phyloP scores from a whole-genome alignment of 1,284 basidiomycete genomes.

The Boletellus deceptivus region DNA sequence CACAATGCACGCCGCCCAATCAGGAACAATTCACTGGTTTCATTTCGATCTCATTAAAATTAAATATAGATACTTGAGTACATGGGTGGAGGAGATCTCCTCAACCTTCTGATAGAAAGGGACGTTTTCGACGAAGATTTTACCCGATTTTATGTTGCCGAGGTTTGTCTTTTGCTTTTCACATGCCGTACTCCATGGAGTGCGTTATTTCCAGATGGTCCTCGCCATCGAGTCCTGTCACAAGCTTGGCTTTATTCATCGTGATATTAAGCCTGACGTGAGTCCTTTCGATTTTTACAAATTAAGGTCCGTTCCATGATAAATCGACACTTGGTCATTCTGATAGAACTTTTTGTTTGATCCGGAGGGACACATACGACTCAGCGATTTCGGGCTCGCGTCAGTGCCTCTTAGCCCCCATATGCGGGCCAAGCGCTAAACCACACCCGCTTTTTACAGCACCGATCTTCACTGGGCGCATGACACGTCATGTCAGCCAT shows the following conservation, averaged over 20 bases:
- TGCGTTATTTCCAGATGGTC: constrained; percentile 69
- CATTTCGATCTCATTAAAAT: constrained; percentile 57
- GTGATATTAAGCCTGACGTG: constrained; percentile 94
- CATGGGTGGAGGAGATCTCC: constrained; percentile 94
- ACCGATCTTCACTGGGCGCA: constrained; percentile 90
- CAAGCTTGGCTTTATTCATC: constrained; percentile 93
- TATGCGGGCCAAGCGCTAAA: constrained; percentile 21
- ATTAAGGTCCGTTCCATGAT: constrained; percentile 33
- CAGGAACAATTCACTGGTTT: constrained; percentile 33
- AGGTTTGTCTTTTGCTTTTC: constrained; percentile 50
- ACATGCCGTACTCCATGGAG: constrained; percentile 19
- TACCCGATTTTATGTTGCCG: constrained; percentile 93
- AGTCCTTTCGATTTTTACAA: constrained; percentile 36
- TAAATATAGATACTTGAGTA: constrained; percentile 77
- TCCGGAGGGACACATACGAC: constrained; percentile 88
- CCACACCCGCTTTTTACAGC: constrained; percentile 36
- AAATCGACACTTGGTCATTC: constrained; percentile 27
- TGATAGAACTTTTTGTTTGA: constrained; percentile 92
- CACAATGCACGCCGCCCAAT: constrained; percentile 21
- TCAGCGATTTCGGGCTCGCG: constrained; percentile 95
- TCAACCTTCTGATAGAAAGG: constrained; percentile 91
- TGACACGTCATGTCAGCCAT: constrained; percentile 74
- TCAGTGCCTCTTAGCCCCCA: constrained; percentile 44
- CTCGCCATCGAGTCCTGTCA: constrained; percentile 95
- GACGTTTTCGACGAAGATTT: constrained; percentile 94